phyloP scores from a whole-genome alignment of 2,329 filamentous ascomycete genomes.

The Xylariaceae sp. region DNA sequence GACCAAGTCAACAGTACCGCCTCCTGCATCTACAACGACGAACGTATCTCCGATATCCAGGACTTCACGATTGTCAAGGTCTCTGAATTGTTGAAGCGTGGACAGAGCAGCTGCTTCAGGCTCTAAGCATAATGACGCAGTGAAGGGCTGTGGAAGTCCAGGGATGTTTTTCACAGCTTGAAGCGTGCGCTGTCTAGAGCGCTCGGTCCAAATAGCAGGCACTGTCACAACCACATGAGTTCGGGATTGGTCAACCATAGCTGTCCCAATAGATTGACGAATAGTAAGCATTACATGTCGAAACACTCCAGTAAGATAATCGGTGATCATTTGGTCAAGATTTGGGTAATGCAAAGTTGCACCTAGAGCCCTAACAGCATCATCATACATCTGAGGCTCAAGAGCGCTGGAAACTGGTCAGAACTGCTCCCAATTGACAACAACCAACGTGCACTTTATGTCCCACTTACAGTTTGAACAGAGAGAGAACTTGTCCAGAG shows the following conservation, averaged over 20 bases:
- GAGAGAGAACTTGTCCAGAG: conserved; percentile 1
- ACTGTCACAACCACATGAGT: conserved; percentile 55
- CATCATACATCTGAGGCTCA: conserved; percentile 4
- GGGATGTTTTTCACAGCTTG: conserved; percentile 39
- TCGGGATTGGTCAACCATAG: conserved; percentile 24
- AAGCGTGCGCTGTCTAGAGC: conserved; percentile 48
- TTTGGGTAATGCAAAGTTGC: conserved; percentile 26
- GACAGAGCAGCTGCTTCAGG: conserved; percentile 30
- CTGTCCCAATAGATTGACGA: background rate
- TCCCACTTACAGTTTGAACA: conserved; percentile 9
- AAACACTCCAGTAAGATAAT: conserved; percentile 47
- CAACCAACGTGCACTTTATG: background rate
- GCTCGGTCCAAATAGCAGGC: conserved; percentile 56
- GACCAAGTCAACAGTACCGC: conserved; percentile 34
- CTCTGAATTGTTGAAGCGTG: conserved; percentile 41
- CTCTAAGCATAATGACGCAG: conserved; percentile 47
- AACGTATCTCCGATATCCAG: conserved; percentile 45
- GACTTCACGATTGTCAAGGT: conserved; percentile 25
- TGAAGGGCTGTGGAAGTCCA: conserved; percentile 27
- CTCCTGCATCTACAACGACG: conserved; percentile 52
- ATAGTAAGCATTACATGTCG: conserved; percentile 38
- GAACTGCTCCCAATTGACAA: background rate
- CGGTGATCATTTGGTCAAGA: conserved; percentile 40
- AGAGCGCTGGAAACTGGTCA: conserved; percentile 6
- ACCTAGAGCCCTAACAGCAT: conserved; percentile 1